Evolutionary conservation across 495 filamentous ascomycete species (phyloP), one percentile per base, ranked within the genome.

Genomic region (Cercophora scortea): DNA sequence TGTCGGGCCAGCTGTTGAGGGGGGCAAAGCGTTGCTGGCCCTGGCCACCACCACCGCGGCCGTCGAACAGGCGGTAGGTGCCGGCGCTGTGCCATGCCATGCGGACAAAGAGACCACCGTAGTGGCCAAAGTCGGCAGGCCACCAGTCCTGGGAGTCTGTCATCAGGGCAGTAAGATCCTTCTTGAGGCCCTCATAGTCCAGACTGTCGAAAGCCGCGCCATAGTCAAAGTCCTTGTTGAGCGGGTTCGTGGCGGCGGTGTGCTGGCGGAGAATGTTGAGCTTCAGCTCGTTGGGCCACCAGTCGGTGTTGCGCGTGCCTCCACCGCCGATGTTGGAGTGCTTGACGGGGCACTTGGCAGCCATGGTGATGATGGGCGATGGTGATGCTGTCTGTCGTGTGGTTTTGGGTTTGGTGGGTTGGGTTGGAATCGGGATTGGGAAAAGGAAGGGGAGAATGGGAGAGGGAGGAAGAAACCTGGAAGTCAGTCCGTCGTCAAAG

Each of bases 1-100:
- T 88, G 71, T 88, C 85, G 51, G 85, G 85, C 85, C 85, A 88
- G 73, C 80, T 84, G 81, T 88, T 88, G 60, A 88, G 79, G 10
- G 85, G 85, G 13, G 85, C 84, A 56, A 88, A 87, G 34, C 85
- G 80, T 69, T 88, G 85, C 69, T 87, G 83, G 25, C 82, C 85
- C 59, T 79, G 69, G 41, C 84, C 84, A 59, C 82, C 84, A 56
- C 85, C 85, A 49, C 85, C 85, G 54, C 85, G 83, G 46, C 85
- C 85, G 59, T 88, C 85, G 40, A 73, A 75, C 64, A 85, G 78
- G 54, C 85, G 82, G 70, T 88, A 88, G 45, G 84, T 88, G 45
- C 85, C 85, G 25, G 84, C 78, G 58, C 81, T 82, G 74, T 88
- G 85, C 85, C 85, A 88, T 45, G 85, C 84, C 82, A 87, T 84